Evolutionary conservation across 306 rosid species (phyloP), one percentile per base, ranked within the genome.

Genomic region (Prunus padus): DNA sequence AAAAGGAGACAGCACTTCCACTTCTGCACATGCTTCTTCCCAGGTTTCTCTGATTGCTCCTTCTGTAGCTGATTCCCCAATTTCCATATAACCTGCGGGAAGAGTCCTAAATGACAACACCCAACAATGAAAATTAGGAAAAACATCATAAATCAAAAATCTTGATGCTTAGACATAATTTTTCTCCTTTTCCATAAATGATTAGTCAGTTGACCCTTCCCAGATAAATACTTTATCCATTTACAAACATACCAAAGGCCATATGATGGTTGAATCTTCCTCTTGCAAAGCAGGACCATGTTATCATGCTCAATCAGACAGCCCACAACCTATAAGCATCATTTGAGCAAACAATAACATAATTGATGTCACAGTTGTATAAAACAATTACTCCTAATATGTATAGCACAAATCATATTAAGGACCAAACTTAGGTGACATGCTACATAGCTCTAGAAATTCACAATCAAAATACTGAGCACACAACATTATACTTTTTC

Each of bases 11-110:
- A 89, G 78, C 75, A 81, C 90, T 85, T 92, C 97, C 69, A 95
- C 99, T 42, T 95, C 93, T 51, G 99, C 99, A 79, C 86, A 86
- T 76, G 99, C 99, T 89, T 92, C 99, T 80, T 95, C 99, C 91
- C 85, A 75, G 76, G 99, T 95, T 85, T 95, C 99, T 85, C 99
- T 89, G 23, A 83, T 83, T 46, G 99, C 99, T 72, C 99, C 99
- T 82, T 95, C 99, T 69, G 87, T 87, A 67, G 97, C 96, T 3
- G 99, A 92, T 86, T 95, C 97, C 67, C 97, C 99, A 59, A 92
- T 88, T 89, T 95, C 99, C 90, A 92, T 70, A 81, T 86, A 92
- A 76, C 99, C 97, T 60, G 99, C 99, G 20, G 97, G 99, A 68
- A 95, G 99, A 54, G 99, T 92, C 99, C 97, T 90, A 77, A 61